A percentile compares a stretch with the other conserved stretches of the same genome.
These are phyloP conservation scores for Xerocomellus amylosporus DNA, from an alignment of 768 basidiomycete species.

Conservation along the genomic window DNA sequence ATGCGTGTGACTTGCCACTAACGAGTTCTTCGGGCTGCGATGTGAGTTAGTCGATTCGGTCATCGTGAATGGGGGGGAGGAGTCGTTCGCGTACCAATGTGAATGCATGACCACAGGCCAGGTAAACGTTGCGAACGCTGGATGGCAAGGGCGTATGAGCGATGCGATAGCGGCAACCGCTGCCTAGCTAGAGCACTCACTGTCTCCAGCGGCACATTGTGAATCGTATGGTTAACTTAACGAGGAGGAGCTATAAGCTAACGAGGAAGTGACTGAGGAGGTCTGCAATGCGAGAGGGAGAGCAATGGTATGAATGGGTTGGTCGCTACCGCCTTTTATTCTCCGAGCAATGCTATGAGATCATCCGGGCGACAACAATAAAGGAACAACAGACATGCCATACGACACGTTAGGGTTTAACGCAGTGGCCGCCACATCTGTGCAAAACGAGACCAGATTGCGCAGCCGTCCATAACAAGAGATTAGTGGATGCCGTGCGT, in stretches of 20 bases:
- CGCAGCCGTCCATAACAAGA: constrained; percentile 27
- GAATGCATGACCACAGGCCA: constrained; percentile 46
- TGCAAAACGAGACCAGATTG: constrained; percentile 30
- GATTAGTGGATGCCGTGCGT: constrained; percentile 27
- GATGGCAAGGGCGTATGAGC: not conserved
- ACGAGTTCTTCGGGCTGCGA: constrained; percentile 40
- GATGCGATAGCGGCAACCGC: not conserved
- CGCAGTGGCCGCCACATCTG: constrained; percentile 21
- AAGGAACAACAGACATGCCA: constrained; percentile 20
- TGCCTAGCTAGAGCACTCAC: constrained; percentile 34
- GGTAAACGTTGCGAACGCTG: constrained; percentile 49
- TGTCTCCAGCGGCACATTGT: constrained; percentile 56
- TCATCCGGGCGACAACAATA: constrained; percentile 16
- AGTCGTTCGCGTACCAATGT: constrained; percentile 36
- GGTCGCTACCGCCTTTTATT: constrained; percentile 27
- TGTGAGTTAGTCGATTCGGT: constrained; percentile 2
- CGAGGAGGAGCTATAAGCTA: not conserved
- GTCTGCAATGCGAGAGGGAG: not conserved
- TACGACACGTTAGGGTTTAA: constrained; percentile 22
- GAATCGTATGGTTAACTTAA: not conserved
- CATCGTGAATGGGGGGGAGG: not conserved
- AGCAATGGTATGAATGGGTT: constrained; percentile 10
- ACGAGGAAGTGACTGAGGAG: constrained; percentile 8
- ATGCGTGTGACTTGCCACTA: not conserved
- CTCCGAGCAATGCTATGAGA: constrained; percentile 25